Evolutionary conservation across 352 stramenopile species (phyloP).

Genomic region (Hyphochytrium catenoides): DNA sequence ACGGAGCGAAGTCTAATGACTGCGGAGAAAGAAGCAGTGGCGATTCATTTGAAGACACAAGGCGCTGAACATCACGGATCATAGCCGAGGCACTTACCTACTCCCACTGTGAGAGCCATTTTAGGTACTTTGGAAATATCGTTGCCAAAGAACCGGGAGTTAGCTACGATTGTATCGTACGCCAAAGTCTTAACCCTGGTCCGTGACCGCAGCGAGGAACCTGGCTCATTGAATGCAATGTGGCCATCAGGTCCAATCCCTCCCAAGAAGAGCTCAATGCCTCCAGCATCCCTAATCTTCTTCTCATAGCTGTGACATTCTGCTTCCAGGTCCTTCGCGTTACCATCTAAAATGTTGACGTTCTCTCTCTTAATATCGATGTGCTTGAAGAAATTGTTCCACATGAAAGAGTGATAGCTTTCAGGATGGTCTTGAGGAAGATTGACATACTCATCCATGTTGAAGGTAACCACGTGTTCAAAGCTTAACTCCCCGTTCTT

Average conservation of each 20-base stretch:
- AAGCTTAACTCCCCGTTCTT: constrained; percentile 28
- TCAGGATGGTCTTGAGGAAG: constrained; percentile 45
- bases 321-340: constrained; percentile 33
- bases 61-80: too few species aligned
- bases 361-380: constrained; percentile 66
- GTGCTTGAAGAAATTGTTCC: constrained; percentile 61
- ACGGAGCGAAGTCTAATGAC: too few species aligned
- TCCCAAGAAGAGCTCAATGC: constrained; percentile 74
- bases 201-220: constrained; percentile 39
- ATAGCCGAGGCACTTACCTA: too few species aligned
- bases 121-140: constrained; percentile 53
- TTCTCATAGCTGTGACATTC: constrained; percentile 54
- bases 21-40: too few species aligned
- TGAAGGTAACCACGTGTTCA: constrained; percentile 64
- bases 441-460: constrained; percentile 70
- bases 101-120: constrained; percentile 65
- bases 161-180: constrained; percentile 66
- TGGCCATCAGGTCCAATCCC: constrained; percentile 73
- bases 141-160: constrained; percentile 59
- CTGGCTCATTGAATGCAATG: constrained; percentile 77
- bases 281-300: constrained; percentile 44
- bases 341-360: constrained; percentile 60
- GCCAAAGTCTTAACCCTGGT: constrained; percentile 68
- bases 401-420: constrained; percentile 73
- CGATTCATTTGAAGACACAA: too few species aligned